Conservation (phyloP, 129 eudicot genomes). For the Tagetes patula region DNA sequence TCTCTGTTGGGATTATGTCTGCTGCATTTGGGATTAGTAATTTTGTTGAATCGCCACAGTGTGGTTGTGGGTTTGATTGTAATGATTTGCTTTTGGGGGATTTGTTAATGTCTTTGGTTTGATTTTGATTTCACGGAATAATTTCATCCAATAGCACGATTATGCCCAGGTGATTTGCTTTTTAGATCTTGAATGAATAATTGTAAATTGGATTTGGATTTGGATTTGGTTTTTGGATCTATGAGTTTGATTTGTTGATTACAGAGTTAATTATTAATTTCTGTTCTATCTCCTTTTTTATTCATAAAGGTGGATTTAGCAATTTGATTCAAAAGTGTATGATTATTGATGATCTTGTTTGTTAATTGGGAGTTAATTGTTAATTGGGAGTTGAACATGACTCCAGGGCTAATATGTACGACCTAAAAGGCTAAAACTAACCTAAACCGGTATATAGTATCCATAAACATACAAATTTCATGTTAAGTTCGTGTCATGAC, state of each 20-base stretch:
- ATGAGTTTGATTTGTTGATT: not conserved
- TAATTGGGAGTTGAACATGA: too few species aligned
- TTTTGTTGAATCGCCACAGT: conserved; percentile 48
- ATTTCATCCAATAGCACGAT: not conserved
- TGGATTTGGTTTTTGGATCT: not conserved
- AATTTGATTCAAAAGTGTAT: not conserved
- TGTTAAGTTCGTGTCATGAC: too few species aligned
- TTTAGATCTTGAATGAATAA: conserved; percentile 16
- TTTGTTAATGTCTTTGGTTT: conserved; percentile 11
- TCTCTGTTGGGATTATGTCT: conserved; percentile 47
- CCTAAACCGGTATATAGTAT: too few species aligned
- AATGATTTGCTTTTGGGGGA: conserved; percentile 4
- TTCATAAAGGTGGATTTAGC: too few species aligned
- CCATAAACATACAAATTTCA: too few species aligned
- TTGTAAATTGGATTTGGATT: not conserved
- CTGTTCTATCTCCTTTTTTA: not conserved
- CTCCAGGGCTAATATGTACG: too few species aligned
- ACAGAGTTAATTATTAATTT: not conserved
- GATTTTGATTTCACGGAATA: conserved; percentile 4
- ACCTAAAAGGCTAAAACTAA: too few species aligned
- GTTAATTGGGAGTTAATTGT: too few species aligned
- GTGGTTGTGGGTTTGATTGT: conserved; percentile 56
- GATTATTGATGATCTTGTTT: not conserved
- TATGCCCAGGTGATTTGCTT: not conserved
- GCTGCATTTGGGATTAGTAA: conserved; percentile 47